phyloP scores from a whole-genome alignment of 2,329 filamentous ascomycete genomes.

The Harringtonia lauricola region DNA sequence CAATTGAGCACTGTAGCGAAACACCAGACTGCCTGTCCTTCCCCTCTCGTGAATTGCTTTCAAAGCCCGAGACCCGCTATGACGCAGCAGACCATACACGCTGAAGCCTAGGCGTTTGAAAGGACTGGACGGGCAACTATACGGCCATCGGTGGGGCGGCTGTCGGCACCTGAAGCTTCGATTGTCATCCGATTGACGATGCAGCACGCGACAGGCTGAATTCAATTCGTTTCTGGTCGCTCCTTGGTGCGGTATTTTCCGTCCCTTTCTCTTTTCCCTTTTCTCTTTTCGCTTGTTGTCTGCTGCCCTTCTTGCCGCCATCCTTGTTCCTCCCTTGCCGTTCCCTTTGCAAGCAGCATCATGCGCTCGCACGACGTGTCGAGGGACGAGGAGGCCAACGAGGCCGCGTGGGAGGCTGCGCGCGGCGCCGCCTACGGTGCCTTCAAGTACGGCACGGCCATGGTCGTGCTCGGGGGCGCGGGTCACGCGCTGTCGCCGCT shows the following conservation, averaged over 20 bases:
- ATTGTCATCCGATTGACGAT: too few relatives aligned
- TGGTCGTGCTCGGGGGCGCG: slow-evolving; percentile 48
- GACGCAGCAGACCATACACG: background rate
- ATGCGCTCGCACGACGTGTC: slow-evolving; percentile 46
- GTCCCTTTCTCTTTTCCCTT: too few relatives aligned
- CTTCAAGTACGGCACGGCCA: slow-evolving; percentile 60
- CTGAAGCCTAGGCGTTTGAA: too few relatives aligned
- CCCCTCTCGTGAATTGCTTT: too few relatives aligned
- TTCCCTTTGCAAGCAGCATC: background rate
- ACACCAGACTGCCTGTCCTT: too few relatives aligned
- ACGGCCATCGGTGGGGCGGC: too few relatives aligned
- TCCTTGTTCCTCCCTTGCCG: background rate
- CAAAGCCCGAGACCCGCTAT: background rate
- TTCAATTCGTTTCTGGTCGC: too few relatives aligned
- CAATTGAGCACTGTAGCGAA: too few relatives aligned
- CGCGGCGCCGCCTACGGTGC: slow-evolving; percentile 57
- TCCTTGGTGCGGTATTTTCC: too few relatives aligned
- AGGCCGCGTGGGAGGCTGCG: slow-evolving; percentile 61
- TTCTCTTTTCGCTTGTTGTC: too few relatives aligned
- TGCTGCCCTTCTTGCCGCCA: background rate
- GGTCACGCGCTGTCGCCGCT: slow-evolving; percentile 58
- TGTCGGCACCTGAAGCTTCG: too few relatives aligned
- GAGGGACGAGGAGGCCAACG: slow-evolving; percentile 54
- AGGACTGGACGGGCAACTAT: background rate
- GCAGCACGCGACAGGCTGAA: too few relatives aligned